phyloP scores from a whole-genome alignment of 176 grass and related monocot species.

The Bolboschoenus planiculmis region DNA sequence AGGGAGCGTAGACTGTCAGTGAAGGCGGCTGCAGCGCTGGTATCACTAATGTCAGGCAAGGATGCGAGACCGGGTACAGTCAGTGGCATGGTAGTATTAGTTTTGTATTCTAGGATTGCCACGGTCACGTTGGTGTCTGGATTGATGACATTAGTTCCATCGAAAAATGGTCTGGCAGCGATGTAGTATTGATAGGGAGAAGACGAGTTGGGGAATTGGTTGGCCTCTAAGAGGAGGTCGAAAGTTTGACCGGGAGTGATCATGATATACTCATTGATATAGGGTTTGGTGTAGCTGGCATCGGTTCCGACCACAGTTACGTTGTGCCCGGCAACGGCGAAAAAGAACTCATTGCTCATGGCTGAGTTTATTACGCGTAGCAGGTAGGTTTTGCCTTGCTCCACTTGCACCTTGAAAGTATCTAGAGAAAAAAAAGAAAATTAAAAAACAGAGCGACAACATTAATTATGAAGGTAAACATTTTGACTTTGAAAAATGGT shows the following conservation, averaged over 20 bases:
- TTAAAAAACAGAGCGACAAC: neutral
- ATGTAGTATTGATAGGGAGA: conserved; percentile 31
- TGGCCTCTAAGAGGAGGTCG: conserved; percentile 55
- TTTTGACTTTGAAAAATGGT: neutral
- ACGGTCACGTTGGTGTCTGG: conserved; percentile 10
- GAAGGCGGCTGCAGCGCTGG: conserved; percentile 30
- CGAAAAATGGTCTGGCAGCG: neutral
- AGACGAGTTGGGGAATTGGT: conserved; percentile 18
- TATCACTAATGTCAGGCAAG: conserved; percentile 13
- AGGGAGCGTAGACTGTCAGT: conserved; percentile 33
- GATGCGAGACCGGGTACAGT: neutral
- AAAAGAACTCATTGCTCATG: conserved; percentile 66
- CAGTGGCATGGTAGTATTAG: neutral
- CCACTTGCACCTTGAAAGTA: conserved; percentile 37
- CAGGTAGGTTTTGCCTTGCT: conserved; percentile 40
- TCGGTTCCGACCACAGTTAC: conserved; percentile 77
- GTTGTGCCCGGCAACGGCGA: conserved; percentile 61
- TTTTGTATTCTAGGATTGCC: conserved; percentile 27
- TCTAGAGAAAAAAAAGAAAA: neutral
- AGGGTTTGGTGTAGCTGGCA: conserved; percentile 60
- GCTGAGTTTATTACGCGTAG: conserved; percentile 67
- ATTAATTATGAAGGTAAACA: neutral
- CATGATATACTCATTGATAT: conserved; percentile 65
- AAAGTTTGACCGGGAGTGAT: conserved; percentile 74
- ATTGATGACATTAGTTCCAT: neutral